Conservation (phyloP, 495 filamentous ascomycete species). For the Daldinia concentrica region DNA sequence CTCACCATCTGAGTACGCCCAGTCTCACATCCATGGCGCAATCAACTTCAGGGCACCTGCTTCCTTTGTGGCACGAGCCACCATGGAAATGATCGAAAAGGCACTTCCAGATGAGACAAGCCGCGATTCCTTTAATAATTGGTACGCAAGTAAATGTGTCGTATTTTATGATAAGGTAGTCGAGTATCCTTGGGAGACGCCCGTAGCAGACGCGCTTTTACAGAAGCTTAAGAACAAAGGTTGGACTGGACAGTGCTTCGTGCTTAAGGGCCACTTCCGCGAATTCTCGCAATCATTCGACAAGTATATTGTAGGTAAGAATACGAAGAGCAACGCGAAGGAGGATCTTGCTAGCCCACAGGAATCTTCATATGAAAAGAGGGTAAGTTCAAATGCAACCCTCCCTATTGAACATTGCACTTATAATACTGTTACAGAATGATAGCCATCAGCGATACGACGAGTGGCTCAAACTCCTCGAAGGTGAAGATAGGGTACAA, state of each 20-base stretch:
- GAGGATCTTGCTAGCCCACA: slow-evolving; percentile 54
- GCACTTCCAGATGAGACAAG: slow-evolving; percentile 56
- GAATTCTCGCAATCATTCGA: slow-evolving; percentile 59
- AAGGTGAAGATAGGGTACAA: slow-evolving; percentile 50
- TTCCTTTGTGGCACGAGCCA: slow-evolving; percentile 52
- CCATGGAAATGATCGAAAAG: slow-evolving; percentile 60
- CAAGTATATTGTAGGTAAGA: slow-evolving; percentile 54
- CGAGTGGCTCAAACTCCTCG: slow-evolving; percentile 51
- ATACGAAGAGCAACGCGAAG: slow-evolving; percentile 53
- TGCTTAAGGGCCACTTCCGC: slow-evolving; percentile 60
- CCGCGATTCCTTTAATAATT: slow-evolving; percentile 55
- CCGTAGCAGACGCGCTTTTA: slow-evolving; percentile 52
- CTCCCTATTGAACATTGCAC: background rate
- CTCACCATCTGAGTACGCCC: slow-evolving; percentile 53
- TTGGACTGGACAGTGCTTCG: slow-evolving; percentile 57
- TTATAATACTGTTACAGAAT: slow-evolving; percentile 41
- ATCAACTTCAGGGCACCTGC: slow-evolving; percentile 58
- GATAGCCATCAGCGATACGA: slow-evolving; percentile 50
- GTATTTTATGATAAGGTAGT: slow-evolving; percentile 59
- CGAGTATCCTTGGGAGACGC: slow-evolving; percentile 59
- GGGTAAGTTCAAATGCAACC: slow-evolving; percentile 35
- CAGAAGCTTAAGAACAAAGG: slow-evolving; percentile 53
- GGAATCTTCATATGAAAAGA: slow-evolving; percentile 42
- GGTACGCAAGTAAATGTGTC: slow-evolving; percentile 55
- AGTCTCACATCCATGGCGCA: slow-evolving; percentile 58